Conservation (phyloP, 73 alveolate genomes). For the Symbiodinium pilosum region DNA sequence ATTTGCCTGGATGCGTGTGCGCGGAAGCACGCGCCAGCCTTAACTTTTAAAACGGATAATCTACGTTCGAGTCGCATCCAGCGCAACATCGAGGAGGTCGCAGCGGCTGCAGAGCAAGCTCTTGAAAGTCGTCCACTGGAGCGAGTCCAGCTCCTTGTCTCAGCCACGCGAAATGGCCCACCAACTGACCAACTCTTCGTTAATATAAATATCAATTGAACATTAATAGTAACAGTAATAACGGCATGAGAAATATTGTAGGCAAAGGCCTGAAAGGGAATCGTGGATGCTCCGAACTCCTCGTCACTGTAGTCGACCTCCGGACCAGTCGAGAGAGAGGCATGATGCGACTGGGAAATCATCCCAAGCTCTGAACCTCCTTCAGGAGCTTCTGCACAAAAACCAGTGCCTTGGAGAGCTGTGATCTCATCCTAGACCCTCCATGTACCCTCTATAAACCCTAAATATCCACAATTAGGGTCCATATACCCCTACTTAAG, state of each 20-base stretch:
- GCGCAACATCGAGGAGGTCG: background rate
- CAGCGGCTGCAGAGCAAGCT: background rate
- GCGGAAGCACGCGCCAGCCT: background rate
- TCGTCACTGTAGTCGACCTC: constrained; percentile 4
- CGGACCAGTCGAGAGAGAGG: background rate
- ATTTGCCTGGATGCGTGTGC: background rate
- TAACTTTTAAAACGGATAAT: too few relatives aligned
- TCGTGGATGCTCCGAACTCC: background rate
- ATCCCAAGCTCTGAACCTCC: background rate
- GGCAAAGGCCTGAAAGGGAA: constrained; percentile 8
- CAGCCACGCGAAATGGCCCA: background rate
- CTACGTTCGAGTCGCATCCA: background rate
- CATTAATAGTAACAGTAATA: too few relatives aligned
- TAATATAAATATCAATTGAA: background rate
- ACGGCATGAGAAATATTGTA: too few relatives aligned
- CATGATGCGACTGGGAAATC: too few relatives aligned
- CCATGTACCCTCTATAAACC: too few relatives aligned
- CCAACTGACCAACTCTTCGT: background rate
- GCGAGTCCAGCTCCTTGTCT: background rate
- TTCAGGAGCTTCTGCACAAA: background rate
- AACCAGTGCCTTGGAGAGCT: too few relatives aligned
- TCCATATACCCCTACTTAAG: too few relatives aligned
- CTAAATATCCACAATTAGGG: too few relatives aligned
- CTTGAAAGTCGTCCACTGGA: background rate
- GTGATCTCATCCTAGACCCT: too few relatives aligned